Percentiles rank a stretch among this genome's conserved stretches.
Conservation (phyloP, 192 early-diverging fungal species). For the Backusella liffmaniae region DNA sequence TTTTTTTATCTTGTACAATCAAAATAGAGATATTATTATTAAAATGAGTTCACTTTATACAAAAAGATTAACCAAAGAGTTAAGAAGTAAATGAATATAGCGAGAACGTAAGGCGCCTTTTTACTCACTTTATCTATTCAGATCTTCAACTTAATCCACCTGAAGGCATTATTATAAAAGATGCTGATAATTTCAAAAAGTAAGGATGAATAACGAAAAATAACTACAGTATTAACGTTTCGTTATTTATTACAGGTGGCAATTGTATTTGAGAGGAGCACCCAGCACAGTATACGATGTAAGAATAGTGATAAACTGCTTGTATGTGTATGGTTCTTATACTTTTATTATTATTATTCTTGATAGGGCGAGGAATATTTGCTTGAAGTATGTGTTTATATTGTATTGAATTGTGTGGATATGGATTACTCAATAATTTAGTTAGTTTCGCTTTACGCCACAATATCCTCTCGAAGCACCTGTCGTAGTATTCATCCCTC, state of each 20-base stretch:
- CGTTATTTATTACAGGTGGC: conserved; percentile 51
- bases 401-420: not conserved
- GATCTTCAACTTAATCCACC: conserved; percentile 55
- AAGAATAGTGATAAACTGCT: conserved; percentile 9
- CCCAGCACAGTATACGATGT: conserved; percentile 69
- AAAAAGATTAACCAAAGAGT: conserved; percentile 50
- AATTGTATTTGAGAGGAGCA: conserved; percentile 58
- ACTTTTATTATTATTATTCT: not conserved
- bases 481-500: conserved; percentile 62
- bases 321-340: not conserved
- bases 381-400: conserved; percentile 37
- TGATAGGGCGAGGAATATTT: conserved; percentile 47
- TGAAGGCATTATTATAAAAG: conserved; percentile 47
- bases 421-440: conserved; percentile 7
- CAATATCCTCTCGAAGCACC: conserved; percentile 78
- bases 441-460: conserved; percentile 67
- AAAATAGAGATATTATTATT: too few species aligned
- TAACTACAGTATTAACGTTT: not conserved
- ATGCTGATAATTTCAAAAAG: conserved; percentile 57
- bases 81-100: conserved; percentile 38
- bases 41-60: conserved; percentile 37
- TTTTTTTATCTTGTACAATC: not conserved
- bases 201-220: not conserved
- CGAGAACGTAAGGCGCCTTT: not conserved
- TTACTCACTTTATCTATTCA: conserved; percentile 11